Evolutionary conservation across 768 basidiomycete species (phyloP).

Genomic region (Suillus sp.): DNA sequence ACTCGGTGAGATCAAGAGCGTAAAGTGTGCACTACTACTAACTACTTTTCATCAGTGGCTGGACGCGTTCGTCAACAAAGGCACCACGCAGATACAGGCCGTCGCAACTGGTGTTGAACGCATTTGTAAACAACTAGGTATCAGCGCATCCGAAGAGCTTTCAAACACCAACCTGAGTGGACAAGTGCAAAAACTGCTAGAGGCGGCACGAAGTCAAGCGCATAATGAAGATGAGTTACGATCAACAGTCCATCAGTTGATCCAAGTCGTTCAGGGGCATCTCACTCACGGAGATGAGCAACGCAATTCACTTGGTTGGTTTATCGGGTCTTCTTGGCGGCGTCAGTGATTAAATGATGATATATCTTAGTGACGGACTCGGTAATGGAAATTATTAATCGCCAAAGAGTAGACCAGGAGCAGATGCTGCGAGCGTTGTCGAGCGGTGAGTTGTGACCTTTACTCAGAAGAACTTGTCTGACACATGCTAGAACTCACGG

Average conservation of each 20-base stretch:
- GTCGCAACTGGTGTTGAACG: slow-evolving; percentile 62
- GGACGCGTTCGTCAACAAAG: slow-evolving; percentile 77
- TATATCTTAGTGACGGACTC: slow-evolving; percentile 52
- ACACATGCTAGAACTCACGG: slow-evolving; percentile 60
- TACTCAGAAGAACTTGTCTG: not conserved
- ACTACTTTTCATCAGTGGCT: slow-evolving; percentile 59
- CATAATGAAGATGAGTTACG: slow-evolving; percentile 34
- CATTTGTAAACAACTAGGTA: slow-evolving; percentile 57
- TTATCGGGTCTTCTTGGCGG: slow-evolving; percentile 11
- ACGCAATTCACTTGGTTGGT: slow-evolving; percentile 41
- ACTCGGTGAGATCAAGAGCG: slow-evolving; percentile 48
- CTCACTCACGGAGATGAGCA: slow-evolving; percentile 41
- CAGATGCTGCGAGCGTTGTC: slow-evolving; percentile 65
- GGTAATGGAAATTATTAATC: slow-evolving; percentile 62
- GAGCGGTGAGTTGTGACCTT: slow-evolving; percentile 46
- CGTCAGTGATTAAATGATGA: slow-evolving; percentile 11
- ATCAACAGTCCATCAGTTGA: slow-evolving; percentile 38
- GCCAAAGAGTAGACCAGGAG: slow-evolving; percentile 75
- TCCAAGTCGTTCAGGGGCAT: slow-evolving; percentile 44
- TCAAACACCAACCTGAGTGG: slow-evolving; percentile 15
- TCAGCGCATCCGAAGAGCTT: slow-evolving; percentile 25
- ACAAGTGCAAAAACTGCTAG: slow-evolving; percentile 38
- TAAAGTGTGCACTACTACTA: not conserved
- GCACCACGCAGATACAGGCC: slow-evolving; percentile 69
- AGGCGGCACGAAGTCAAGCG: slow-evolving; percentile 35